Conservation (phyloP, 108 stramenopile species). For the Cyclotella cryptica region DNA sequence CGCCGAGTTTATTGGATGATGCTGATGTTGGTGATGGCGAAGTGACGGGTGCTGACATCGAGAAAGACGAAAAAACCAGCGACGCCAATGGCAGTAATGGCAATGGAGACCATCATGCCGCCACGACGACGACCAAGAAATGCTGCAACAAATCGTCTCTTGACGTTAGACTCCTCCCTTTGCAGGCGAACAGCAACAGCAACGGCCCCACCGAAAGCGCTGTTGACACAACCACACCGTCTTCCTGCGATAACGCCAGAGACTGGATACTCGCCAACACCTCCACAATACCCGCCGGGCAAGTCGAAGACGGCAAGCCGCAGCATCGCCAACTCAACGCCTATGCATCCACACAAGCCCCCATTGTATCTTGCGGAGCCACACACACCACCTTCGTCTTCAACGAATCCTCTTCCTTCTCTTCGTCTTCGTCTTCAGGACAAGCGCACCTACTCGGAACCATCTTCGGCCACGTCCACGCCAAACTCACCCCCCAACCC, state of each 20-base stretch:
- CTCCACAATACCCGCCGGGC: too few species aligned
- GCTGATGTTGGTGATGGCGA: constrained; percentile 8
- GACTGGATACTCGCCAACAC: too few species aligned
- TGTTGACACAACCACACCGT: background rate
- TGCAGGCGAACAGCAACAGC: background rate
- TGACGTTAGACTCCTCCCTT: background rate
- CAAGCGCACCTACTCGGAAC: constrained; percentile 42
- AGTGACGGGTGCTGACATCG: background rate
- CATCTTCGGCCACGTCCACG: constrained; percentile 45
- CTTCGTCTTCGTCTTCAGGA: background rate
- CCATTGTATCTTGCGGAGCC: constrained; percentile 45
- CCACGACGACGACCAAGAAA: too few species aligned
- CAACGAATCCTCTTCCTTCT: background rate
- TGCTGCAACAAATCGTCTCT: background rate
- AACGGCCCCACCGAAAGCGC: too few species aligned
- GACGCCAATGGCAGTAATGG: background rate
- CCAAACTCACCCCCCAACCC: constrained; percentile 44
- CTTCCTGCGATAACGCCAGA: background rate
- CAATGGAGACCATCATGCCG: too few species aligned
- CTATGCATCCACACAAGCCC: constrained; percentile 25
- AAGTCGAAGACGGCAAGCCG: background rate
- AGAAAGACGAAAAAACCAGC: background rate
- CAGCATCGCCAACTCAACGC: background rate
- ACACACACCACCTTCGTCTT: constrained; percentile 49
- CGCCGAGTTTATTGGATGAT: constrained; percentile 20